Evolutionary conservation across 2,329 filamentous ascomycete genomes (phyloP).

Genomic region (Bimuria novae-zelandiae): DNA sequence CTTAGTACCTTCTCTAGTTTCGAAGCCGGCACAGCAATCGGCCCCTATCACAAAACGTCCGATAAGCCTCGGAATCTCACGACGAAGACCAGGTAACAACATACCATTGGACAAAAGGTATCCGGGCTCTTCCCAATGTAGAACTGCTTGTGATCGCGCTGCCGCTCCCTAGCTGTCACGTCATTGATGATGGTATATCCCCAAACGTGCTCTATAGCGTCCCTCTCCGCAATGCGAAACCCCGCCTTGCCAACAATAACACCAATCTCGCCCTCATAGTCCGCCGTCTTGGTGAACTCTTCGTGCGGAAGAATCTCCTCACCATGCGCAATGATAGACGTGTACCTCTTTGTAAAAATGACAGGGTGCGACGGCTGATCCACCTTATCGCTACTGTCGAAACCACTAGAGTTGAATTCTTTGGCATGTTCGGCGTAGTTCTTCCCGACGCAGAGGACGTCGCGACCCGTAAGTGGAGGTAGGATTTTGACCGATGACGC

Average conservation of each 20-base stretch:
- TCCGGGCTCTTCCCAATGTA: slow-evolving; percentile 62
- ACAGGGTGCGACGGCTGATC: slow-evolving; percentile 59
- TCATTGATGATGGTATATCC: slow-evolving; percentile 60
- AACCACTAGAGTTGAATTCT: slow-evolving; percentile 62
- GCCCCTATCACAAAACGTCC: slow-evolving; percentile 46
- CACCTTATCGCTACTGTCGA: slow-evolving; percentile 59
- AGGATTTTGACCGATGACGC: slow-evolving; percentile 49
- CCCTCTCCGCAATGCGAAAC: slow-evolving; percentile 48
- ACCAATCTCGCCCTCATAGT: slow-evolving; percentile 63
- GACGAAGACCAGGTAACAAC: background rate
- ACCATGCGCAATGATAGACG: slow-evolving; percentile 56
- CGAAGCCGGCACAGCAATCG: slow-evolving; percentile 55
- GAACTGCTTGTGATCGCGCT: slow-evolving; percentile 60
- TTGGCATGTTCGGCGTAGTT: slow-evolving; percentile 63
- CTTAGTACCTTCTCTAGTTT: slow-evolving; percentile 51
- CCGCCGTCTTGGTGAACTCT: slow-evolving; percentile 55
- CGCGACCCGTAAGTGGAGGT: slow-evolving; percentile 54
- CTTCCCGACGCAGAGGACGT: slow-evolving; percentile 61
- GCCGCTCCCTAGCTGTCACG: slow-evolving; percentile 29
- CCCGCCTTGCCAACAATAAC: slow-evolving; percentile 60
- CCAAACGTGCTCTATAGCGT: slow-evolving; percentile 59
- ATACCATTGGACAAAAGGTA: slow-evolving; percentile 61
- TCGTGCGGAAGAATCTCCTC: slow-evolving; percentile 54
- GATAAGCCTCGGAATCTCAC: background rate
- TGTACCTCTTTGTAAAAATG: slow-evolving; percentile 61